Conservation (phyloP, 306 rosid species). For the Dalbergia cultrata region DNA sequence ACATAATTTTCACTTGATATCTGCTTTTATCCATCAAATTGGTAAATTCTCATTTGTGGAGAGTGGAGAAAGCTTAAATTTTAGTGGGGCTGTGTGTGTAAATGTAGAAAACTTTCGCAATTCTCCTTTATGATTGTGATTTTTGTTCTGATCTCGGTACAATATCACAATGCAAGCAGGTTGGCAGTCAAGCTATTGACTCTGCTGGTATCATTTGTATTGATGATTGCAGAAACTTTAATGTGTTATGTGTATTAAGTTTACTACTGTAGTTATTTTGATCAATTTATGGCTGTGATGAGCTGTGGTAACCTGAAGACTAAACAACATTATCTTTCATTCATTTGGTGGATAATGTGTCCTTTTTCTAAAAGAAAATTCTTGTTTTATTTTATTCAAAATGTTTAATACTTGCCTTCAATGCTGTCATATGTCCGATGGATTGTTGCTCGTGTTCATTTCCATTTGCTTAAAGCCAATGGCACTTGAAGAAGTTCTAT, state of each 20-base stretch:
- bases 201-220: not conserved
- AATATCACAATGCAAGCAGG: not conserved
- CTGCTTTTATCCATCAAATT: not conserved
- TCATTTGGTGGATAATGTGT: conserved; percentile 3
- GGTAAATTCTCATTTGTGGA: not conserved
- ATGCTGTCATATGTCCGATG: conserved; percentile 20
- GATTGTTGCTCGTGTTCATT: conserved; percentile 31
- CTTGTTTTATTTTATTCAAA: conserved; percentile 18
- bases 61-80: not conserved
- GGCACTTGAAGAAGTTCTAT: conserved; percentile 70
- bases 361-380: not conserved
- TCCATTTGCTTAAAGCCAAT: conserved; percentile 73
- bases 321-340: not conserved
- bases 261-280: not conserved
- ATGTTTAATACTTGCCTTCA: conserved; percentile 16
- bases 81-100: not conserved
- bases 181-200: not conserved
- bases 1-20: conserved; percentile 1
- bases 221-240: conserved; percentile 10
- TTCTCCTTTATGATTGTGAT: conserved; percentile 4
- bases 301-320: not conserved
- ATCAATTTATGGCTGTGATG: not conserved
- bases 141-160: conserved; percentile 1
- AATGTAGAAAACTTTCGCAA: conserved; percentile 6
- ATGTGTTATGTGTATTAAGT: conserved; percentile 5